phyloP scores from a whole-genome alignment of 768 basidiomycete genomes.

The Pholiota molesta region DNA sequence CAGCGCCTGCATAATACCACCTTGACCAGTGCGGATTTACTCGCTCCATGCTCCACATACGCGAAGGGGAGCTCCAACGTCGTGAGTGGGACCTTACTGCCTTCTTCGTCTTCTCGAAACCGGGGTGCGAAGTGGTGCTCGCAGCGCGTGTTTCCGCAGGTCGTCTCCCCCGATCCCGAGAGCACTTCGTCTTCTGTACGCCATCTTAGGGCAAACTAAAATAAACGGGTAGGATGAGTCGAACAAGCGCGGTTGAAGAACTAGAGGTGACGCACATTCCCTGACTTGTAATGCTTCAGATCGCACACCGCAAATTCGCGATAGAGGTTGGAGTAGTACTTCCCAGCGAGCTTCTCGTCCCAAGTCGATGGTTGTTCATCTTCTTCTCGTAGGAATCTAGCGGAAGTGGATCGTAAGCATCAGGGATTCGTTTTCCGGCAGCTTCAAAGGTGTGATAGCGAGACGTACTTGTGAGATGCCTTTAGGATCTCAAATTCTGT shows the following conservation, averaged over 20 bases:
- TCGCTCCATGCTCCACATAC: conserved; percentile 78
- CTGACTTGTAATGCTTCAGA: conserved; percentile 94
- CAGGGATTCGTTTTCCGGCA: neutral
- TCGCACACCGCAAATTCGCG: conserved; percentile 93
- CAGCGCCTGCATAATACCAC: conserved; percentile 84
- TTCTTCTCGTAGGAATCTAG: conserved; percentile 79
- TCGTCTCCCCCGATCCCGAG: conserved; percentile 80
- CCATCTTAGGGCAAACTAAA: conserved; percentile 90
- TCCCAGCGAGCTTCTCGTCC: conserved; percentile 85
- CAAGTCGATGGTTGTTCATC: conserved; percentile 54
- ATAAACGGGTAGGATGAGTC: neutral
- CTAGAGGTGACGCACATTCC: conserved; percentile 58
- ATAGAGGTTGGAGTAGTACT: conserved; percentile 88
- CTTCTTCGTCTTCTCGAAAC: conserved; percentile 10
- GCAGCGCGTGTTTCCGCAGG: conserved; percentile 91
- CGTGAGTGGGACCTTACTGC: conserved; percentile 45
- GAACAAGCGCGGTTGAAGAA: neutral
- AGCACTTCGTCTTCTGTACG: conserved; percentile 91
- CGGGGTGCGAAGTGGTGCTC: conserved; percentile 51
- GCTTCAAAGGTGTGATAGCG: too few species aligned
- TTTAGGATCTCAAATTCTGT: conserved; percentile 81
- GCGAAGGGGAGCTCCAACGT: conserved; percentile 91
- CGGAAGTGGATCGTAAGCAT: conserved; percentile 8
- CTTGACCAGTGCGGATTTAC: conserved; percentile 86
- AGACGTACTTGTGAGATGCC: conserved; percentile 63